Base-by-base conservation (phyloP, 2,329 filamentous ascomycete genomes). In the Fusarium tupiense region DNA sequence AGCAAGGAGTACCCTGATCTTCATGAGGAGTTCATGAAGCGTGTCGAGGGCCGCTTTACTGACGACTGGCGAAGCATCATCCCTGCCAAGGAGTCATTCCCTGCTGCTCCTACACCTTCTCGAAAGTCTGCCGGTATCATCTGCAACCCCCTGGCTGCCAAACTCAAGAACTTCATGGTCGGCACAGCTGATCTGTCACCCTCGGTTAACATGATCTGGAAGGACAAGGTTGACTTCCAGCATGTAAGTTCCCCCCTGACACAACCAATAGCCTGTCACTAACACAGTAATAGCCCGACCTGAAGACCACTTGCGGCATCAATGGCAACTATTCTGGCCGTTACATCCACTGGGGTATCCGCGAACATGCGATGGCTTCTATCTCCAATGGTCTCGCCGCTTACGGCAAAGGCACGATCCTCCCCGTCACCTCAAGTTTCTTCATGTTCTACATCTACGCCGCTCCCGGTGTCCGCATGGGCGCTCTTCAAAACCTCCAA, bases 401-500 rank as follows among this genome's bases (percentile, higher is more conserved):
- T 3, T 91, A 85, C 67, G 82, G 83, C 66, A 86, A 84, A 41
- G 86, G 85, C 31, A 89, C 88, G 0, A 86, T 91, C 71, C 80
- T 91, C 13, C 89, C 89, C 0, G 81, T 91, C 41, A 91, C 89
- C 2, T 87, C 87, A 0, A 86, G 85, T 9, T 91, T 91, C 81
- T 90, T 91, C 83, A 91, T 91, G 87, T 91, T 91, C 80, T 91
- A 91, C 73, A 79, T 83, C 26, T 87, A 88, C 65, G 88, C 88
- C 16, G 89, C 89, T 2, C 86, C 88, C 1, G 89, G 85, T 12
- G 85, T 91, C 5, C 87, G 90, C 20, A 91, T 91, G 89, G 88
- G 88, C 13, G 89, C 89, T 8, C 82, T 90, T 4, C 86, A 88
- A 59, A 79, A 84, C 31, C 84, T 91, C 4, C 87, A 88, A 60